phyloP scores from a whole-genome alignment of 2,329 filamentous ascomycete species.

The Ceratocystis smalleyi region DNA sequence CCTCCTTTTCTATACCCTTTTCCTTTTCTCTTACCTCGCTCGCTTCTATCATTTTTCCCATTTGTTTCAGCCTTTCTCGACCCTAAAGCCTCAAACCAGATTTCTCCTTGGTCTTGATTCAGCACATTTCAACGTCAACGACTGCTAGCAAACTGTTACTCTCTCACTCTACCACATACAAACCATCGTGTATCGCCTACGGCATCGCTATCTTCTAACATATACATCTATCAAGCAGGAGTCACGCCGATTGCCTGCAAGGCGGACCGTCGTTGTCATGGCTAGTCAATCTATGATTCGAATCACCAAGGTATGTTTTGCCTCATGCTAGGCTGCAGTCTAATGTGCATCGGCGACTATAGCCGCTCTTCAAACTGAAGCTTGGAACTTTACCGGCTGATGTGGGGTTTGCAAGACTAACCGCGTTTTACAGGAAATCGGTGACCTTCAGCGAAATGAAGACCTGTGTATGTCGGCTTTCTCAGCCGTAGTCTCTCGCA shows the following conservation, averaged over 20 bases:
- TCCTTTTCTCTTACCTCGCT: background rate
- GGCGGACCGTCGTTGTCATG: constrained; percentile 31
- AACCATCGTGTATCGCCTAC: no score
- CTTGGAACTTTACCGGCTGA: background rate
- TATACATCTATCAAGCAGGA: no score
- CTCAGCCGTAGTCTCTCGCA: background rate
- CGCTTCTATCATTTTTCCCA: background rate
- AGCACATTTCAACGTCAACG: no score
- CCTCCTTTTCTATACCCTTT: no score
- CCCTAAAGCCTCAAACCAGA: background rate
- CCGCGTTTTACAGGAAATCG: constrained; percentile 49
- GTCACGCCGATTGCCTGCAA: no score
- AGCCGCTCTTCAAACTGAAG: no score
- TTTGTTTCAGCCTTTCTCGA: background rate
- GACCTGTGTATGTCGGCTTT: constrained; percentile 57
- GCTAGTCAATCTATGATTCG: constrained; percentile 77
- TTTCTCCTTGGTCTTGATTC: background rate
- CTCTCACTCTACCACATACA: no score
- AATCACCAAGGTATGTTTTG: constrained; percentile 57
- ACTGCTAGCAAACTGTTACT: no score
- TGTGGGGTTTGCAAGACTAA: constrained; percentile 10
- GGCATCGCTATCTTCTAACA: no score
- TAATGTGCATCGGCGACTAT: background rate
- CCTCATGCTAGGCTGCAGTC: background rate
- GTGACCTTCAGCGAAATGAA: constrained; percentile 65